These are phyloP conservation scores for Saturnispora sanitii DNA, from an alignment of 805 yeast genomes.

Conservation along the genomic window DNA sequence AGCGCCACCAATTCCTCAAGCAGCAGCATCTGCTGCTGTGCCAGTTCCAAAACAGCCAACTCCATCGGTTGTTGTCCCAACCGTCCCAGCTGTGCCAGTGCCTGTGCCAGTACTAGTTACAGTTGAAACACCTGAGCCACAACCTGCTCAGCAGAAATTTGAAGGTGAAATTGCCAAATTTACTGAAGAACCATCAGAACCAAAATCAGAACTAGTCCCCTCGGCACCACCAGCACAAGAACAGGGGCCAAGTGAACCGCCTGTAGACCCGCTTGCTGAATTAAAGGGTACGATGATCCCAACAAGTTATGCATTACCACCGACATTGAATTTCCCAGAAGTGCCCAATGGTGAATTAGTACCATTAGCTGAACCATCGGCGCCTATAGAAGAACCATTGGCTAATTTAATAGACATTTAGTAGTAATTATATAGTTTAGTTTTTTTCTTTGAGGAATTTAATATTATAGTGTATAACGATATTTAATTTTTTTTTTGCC, in stretches of 20 bases:
- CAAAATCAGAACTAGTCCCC: background rate
- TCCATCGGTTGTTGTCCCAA: no score
- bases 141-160: background rate
- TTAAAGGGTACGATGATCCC: conserved; percentile 1
- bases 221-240: background rate
- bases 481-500: no score
- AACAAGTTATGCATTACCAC: conserved; percentile 6
- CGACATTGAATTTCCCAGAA: conserved; percentile 1
- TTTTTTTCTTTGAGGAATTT: no score
- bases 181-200: background rate
- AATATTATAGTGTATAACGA: no score
- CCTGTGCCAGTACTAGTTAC: background rate
- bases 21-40: background rate
- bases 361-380: conserved; percentile 1
- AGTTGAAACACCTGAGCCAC: conserved; percentile 1
- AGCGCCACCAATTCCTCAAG: conserved; percentile 5
- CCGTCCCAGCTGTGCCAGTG: background rate
- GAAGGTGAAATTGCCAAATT: background rate
- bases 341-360: conserved; percentile 1
- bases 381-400: conserved; percentile 8
- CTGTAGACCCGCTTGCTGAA: background rate
- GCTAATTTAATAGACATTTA: conserved; percentile 12
- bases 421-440: no score
- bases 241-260: background rate
- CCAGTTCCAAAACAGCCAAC: background rate